Evolutionary conservation across 2,329 filamentous ascomycete genomes (phyloP), one percentile per base, ranked within the genome.

Genomic region (Pochonia chlamydosporia): DNA sequence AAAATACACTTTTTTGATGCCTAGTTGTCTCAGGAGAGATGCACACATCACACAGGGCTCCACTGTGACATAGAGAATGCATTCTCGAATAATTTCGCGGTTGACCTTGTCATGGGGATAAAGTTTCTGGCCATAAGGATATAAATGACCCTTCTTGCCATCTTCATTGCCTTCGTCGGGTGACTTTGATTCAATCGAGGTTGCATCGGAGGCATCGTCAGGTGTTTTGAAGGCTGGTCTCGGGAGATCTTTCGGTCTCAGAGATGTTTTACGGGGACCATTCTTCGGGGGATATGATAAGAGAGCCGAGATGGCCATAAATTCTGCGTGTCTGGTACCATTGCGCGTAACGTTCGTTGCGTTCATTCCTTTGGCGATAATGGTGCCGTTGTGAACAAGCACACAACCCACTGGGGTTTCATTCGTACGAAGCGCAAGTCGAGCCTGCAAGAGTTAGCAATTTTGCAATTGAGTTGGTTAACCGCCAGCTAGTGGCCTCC

Each of bases 21-120:
- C 81, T 54, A 95, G 85, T 67, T 99, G 95, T 44, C 90, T 82
- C 43, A 99, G 77, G 45, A 95, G 82, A 6, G 90, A 95, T 11
- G 93, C 93, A 63, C 93, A 99, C 93, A 99, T 99, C 70, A 99
- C 89, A 66, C 93, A 99, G 4, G 93, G 93, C 69, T 99, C 95
- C 46, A 99, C 92, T 0, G 93, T 99, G 42, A 99, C 93, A 66
- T 99, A 99, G 44, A 99, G 80, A 9, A 83, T 86, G 56, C 77
- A 78, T 54, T 91, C 80, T 33, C 73, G 74, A 56, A 97, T 74
- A 52, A 92, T 79, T 11, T 76, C 77, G 28, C 81, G 77, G 45
- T 85, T 77, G 54, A 93, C 78, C 44, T 75, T 76, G 20, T 76
- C 67, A 3, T 67, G 66, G 0, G 74, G 72, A 50, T 79, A 71